phyloP scores from a whole-genome alignment of 2,329 filamentous ascomycete genomes.

The Pezicula rhizophila region DNA sequence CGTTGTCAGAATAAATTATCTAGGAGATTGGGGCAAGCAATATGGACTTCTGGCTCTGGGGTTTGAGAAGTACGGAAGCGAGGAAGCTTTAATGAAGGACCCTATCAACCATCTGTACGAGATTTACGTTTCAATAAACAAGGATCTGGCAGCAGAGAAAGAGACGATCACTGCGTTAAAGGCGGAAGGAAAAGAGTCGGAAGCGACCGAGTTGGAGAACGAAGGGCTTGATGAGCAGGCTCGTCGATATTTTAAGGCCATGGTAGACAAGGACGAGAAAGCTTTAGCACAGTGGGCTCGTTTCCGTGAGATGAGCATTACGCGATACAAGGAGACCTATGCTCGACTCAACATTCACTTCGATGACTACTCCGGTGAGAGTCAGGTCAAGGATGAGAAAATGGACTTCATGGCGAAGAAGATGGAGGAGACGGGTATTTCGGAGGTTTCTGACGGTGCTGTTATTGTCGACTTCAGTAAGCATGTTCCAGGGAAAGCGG shows the following conservation, averaged over 20 bases:
- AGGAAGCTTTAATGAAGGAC: constrained; percentile 63
- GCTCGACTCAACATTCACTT: constrained; percentile 65
- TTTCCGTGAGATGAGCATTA: constrained; percentile 62
- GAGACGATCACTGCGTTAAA: constrained; percentile 50
- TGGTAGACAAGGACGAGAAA: constrained; percentile 60
- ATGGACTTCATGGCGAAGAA: constrained; percentile 59
- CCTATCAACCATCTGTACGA: constrained; percentile 79
- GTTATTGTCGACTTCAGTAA: constrained; percentile 67
- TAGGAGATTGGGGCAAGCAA: constrained; percentile 76
- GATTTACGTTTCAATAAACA: constrained; percentile 72
- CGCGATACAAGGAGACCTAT: constrained; percentile 62
- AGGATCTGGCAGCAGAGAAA: constrained; percentile 57
- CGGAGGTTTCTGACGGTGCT: constrained; percentile 65
- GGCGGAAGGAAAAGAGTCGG: constrained; percentile 34
- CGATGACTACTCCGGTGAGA: constrained; percentile 69
- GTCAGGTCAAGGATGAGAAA: constrained; percentile 59
- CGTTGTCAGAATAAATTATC: constrained; percentile 66
- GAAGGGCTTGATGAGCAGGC: constrained; percentile 67
- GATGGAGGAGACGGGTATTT: constrained; percentile 58
- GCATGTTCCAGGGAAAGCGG: constrained; percentile 58
- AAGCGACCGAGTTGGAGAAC: constrained; percentile 42
- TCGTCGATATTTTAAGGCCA: constrained; percentile 64
- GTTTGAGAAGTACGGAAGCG: constrained; percentile 68
- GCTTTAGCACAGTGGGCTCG: constrained; percentile 58
- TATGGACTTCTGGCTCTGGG: constrained; percentile 65